These are phyloP conservation scores for Leccinum rimulosum DNA, from an alignment of 768 basidiomycete genomes.

Conservation along the genomic window DNA sequence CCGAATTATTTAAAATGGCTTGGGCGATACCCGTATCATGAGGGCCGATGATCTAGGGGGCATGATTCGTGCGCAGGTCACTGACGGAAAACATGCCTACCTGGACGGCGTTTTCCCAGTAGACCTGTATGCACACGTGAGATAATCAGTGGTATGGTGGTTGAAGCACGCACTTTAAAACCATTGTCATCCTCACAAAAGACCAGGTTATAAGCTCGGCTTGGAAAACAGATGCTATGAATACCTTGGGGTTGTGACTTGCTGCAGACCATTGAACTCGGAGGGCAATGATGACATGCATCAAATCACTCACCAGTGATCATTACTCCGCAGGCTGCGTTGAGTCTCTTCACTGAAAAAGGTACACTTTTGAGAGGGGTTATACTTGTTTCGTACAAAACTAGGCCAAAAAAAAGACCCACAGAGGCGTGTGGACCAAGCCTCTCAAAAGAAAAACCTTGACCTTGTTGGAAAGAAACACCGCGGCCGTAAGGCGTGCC, in stretches of 20 bases:
- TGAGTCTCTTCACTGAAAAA: constrained; percentile 63
- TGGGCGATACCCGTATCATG: constrained; percentile 77
- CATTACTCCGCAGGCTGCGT: constrained; percentile 84
- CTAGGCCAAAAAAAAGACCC: constrained; percentile 19
- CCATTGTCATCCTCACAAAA: constrained; percentile 73
- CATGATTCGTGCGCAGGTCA: neutral
- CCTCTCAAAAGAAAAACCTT: constrained; percentile 69
- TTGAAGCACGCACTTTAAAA: constrained; percentile 57
- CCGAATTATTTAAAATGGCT: constrained; percentile 59
- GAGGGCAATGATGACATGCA: neutral
- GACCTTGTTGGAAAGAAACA: constrained; percentile 61
- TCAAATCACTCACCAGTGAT: constrained; percentile 64
- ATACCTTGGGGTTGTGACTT: constrained; percentile 85
- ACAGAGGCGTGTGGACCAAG: constrained; percentile 82
- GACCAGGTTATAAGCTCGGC: neutral
- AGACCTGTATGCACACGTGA: constrained; percentile 50
- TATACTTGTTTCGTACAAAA: neutral
- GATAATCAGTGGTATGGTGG: neutral
- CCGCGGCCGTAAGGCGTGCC: constrained; percentile 71
- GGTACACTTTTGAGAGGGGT: constrained; percentile 58
- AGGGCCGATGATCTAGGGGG: constrained; percentile 71
- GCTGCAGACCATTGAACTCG: constrained; percentile 39
- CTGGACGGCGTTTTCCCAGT: constrained; percentile 88
- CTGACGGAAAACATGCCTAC: constrained; percentile 33
- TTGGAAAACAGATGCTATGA: neutral